Evolutionary conservation across 2,329 filamentous ascomycete species (phyloP).

Genomic region (Ascochyta clinopodiicola): DNA sequence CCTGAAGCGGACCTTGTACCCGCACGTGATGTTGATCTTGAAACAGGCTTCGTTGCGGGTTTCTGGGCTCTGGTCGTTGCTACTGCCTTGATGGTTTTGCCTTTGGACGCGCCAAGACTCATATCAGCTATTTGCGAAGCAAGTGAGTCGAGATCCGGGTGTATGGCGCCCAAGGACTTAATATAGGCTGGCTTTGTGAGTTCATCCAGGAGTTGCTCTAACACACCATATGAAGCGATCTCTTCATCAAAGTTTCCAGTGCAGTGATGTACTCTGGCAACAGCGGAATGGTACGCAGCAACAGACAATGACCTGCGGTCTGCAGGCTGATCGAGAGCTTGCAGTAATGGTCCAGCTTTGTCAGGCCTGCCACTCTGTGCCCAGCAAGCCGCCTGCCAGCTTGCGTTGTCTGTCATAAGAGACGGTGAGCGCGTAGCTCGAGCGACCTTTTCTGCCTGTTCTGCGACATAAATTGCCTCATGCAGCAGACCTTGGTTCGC

Average conservation of each 20-base stretch:
- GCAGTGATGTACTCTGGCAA: conserved; percentile 58
- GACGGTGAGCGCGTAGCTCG: conserved; percentile 69
- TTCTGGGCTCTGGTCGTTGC: conserved; percentile 31
- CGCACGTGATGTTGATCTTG: conserved; percentile 14
- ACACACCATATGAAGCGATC: conserved; percentile 56
- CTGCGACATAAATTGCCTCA: conserved; percentile 86
- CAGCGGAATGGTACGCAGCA: conserved; percentile 57
- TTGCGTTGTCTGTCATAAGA: conserved; percentile 53
- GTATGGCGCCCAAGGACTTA: conserved; percentile 33
- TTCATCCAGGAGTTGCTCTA: conserved; percentile 54
- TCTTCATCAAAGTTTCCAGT: conserved; percentile 57
- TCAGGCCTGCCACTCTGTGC: conserved; percentile 57
- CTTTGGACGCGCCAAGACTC: conserved; percentile 36
- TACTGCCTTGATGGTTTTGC: conserved; percentile 19
- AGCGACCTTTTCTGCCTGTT: conserved; percentile 82
- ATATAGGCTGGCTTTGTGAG: conserved; percentile 49
- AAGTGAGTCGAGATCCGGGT: conserved; percentile 42
- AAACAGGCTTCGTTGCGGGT: conserved; percentile 24
- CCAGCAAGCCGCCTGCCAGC: conserved; percentile 57
- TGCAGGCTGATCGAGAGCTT: conserved; percentile 55
- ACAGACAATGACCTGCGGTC: conserved; percentile 58
- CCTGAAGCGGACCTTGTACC: conserved; percentile 21
- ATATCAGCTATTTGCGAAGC: conserved; percentile 54
- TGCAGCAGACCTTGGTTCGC: conserved; percentile 84
- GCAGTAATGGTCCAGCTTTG: conserved; percentile 59